phyloP scores from a whole-genome alignment of 2,329 filamentous ascomycete genomes.

The Ophiostoma angusticollis region DNA sequence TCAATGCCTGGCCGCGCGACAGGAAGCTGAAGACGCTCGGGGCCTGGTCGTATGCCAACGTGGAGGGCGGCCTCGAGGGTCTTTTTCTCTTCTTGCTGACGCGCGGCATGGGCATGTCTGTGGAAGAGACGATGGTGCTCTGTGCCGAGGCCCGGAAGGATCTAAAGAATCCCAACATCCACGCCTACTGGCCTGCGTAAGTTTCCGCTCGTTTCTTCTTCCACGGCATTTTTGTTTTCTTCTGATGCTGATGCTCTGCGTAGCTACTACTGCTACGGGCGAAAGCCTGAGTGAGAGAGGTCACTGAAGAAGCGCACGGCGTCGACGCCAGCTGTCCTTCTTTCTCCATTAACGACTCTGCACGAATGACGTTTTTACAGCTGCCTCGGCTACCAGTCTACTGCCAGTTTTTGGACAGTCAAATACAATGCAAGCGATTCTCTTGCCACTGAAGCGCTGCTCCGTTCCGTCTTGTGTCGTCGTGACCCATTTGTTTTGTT shows the following conservation, averaged over 20 bases:
- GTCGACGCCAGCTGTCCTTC: too few species aligned
- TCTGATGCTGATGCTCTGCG: neutral
- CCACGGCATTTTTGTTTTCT: neutral
- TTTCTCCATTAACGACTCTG: too few species aligned
- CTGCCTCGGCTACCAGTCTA: too few species aligned
- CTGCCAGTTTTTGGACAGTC: too few species aligned
- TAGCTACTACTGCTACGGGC: constrained; percentile 8
- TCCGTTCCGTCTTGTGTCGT: too few species aligned
- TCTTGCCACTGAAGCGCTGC: too few species aligned
- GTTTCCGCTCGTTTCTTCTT: constrained; percentile 1
- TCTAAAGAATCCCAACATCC: constrained; percentile 15
- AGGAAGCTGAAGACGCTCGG: constrained; percentile 20
- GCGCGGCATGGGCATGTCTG: constrained; percentile 17
- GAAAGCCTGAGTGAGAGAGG: constrained; percentile 4
- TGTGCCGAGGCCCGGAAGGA: constrained; percentile 15
- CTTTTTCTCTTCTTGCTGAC: constrained; percentile 20
- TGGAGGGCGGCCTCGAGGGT: constrained; percentile 19
- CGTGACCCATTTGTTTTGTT: too few species aligned
- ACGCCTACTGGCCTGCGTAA: constrained; percentile 18
- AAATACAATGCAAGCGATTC: too few species aligned
- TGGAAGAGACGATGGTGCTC: constrained; percentile 16
- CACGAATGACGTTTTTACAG: neutral
- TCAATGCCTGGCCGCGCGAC: constrained; percentile 20
- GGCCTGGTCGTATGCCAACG: constrained; percentile 16
- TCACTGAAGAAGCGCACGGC: too few species aligned